Evolutionary conservation across 2,329 filamentous ascomycete species (phyloP), one percentile per base, ranked within the genome.

Genomic region (Sclerotinia trifoliorum): DNA sequence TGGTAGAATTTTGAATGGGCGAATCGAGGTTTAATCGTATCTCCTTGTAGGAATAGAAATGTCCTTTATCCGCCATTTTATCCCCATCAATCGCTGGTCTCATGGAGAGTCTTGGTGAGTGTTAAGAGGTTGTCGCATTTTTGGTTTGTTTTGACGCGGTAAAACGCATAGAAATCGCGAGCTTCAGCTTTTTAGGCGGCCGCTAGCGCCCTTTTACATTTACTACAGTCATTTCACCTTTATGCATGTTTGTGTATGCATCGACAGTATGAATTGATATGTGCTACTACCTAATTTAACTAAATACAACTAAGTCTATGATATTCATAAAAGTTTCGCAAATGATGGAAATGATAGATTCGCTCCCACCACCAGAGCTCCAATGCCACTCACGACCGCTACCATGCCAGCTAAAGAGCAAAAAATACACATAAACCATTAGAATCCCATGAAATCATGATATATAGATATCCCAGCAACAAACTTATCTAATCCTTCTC

Each of bases 11-110:
- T 73, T 85, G 83, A 74, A 86, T 90, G 70, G 87, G 84, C 72
- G 89, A 88, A 80, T 95, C 91, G 75, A 95, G 85, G 79, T 92
- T 92, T 80, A 96, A 83, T 78, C 91, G 89, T 79, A 91, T 93
- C 85, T 96, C 93, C 83, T 93, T 94, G 84, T 91, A 95, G 80
- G 92, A 83, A 80, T 86, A 89, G 72, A 85, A 84, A 73, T 86
- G 84, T 76, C 85, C 84, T 77, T 82, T 79, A 75, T 83, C 82
- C 76, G 85, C 86, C 90, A 92, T 92, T 78, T 83, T 86, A 83
- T 83, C 82, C 84, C 87, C 90, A 90, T 90, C 77, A 77, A 77
- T 70, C 57, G 65, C 57, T 66, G 48, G 46, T 55, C 61, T 71
- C 65, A 64, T 60, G 51, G 35, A 70, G 35, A 68, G 66, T 58